Evolutionary conservation across 2,329 filamentous ascomycete genomes (phyloP).

Genomic region (Cordyceps tenuipes): DNA sequence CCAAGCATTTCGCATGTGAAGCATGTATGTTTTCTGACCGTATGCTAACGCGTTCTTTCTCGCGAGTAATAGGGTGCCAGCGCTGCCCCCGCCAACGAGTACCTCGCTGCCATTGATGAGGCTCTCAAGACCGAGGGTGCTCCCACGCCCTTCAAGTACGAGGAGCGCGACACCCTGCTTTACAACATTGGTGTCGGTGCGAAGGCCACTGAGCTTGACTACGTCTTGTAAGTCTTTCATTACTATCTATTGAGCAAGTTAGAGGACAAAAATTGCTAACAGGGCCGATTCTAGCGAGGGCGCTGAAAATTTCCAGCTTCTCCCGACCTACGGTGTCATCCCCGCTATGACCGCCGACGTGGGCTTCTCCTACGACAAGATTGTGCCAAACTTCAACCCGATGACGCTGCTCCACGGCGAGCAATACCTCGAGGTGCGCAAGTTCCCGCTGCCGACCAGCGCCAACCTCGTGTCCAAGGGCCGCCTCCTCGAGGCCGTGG

Average conservation of each 20-base stretch:
- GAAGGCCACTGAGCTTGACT: slow-evolving; percentile 77
- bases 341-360: slow-evolving; percentile 81
- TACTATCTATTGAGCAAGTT: no score
- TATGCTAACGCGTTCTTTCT: slow-evolving; percentile 17
- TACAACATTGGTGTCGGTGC: slow-evolving; percentile 95
- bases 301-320: slow-evolving; percentile 81
- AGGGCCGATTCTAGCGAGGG: slow-evolving; percentile 52
- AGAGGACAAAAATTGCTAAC: background rate
- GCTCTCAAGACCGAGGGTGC: slow-evolving; percentile 62
- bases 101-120: slow-evolving; percentile 66
- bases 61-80: slow-evolving; percentile 17
- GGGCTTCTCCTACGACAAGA: slow-evolving; percentile 70
- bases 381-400: slow-evolving; percentile 92
- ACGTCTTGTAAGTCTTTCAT: slow-evolving; percentile 56
- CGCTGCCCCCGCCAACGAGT: slow-evolving; percentile 42
- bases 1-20: background rate
- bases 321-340: slow-evolving; percentile 93
- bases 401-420: slow-evolving; percentile 99
- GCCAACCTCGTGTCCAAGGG: slow-evolving; percentile 68
- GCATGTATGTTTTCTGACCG: background rate
- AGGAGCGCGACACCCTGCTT: slow-evolving; percentile 81
- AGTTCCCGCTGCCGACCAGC: slow-evolving; percentile 83
- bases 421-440: slow-evolving; percentile 91
- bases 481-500: slow-evolving; percentile 84
- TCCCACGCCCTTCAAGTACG: slow-evolving; percentile 72